Conservation (phyloP, 2,329 filamentous ascomycete genomes). For the Elsinoe perseae region DNA sequence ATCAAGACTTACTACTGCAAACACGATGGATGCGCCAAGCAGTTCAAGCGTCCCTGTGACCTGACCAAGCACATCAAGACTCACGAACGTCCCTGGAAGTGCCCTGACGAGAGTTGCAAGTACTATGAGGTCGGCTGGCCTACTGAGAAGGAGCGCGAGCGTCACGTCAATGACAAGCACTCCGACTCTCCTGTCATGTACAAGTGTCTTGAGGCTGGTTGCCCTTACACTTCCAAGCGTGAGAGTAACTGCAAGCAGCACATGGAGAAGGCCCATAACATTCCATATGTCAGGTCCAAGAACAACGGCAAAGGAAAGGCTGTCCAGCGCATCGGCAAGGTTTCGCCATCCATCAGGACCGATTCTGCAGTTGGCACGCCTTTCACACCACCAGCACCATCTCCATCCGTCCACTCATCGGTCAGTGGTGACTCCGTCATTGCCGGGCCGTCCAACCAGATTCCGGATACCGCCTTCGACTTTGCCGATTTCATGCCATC, state of each 20-base stretch:
- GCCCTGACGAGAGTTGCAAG: constrained; percentile 71
- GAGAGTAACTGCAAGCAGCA: constrained; percentile 97
- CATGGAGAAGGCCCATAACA: constrained; percentile 94
- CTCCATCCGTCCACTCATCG: constrained; percentile 35
- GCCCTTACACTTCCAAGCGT: constrained; percentile 89
- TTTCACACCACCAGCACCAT: constrained; percentile 30
- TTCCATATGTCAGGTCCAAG: constrained; percentile 86
- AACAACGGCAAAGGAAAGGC: constrained; percentile 67
- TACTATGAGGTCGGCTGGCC: constrained; percentile 88
- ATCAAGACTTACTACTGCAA: constrained; percentile 40
- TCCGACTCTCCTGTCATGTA: constrained; percentile 70
- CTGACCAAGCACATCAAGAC: constrained; percentile 98
- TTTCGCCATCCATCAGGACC: constrained; percentile 56
- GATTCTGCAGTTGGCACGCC: constrained; percentile 38
- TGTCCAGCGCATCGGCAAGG: constrained; percentile 49
- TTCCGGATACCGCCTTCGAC: constrained; percentile 26
- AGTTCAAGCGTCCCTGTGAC: constrained; percentile 96
- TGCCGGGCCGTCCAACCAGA: constrained; percentile 26
- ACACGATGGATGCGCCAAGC: constrained; percentile 81
- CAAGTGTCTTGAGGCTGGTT: constrained; percentile 57
- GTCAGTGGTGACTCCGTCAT: constrained; percentile 23
- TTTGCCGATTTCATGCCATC: constrained; percentile 32
- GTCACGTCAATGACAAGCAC: constrained; percentile 95
- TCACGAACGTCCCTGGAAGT: constrained; percentile 94
- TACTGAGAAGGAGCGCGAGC: constrained; percentile 94